Evolutionary conservation across 2,329 filamentous ascomycete genomes (phyloP).

Genomic region (Coleophoma cylindrospora): DNA sequence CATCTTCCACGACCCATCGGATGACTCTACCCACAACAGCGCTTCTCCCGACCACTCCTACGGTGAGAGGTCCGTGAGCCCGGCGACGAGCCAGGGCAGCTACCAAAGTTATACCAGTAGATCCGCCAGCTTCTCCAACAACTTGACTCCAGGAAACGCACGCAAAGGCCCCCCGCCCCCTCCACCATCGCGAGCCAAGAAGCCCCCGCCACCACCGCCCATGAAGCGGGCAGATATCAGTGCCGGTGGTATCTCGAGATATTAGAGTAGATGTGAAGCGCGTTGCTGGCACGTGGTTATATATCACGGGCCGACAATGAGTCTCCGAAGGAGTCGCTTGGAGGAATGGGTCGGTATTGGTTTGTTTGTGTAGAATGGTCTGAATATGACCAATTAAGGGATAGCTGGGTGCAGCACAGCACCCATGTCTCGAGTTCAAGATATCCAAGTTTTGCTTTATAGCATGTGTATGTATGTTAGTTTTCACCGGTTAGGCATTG

Average conservation of each 20-base stretch:
- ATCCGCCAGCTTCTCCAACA: conserved; percentile 42
- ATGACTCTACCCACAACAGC: conserved; percentile 43
- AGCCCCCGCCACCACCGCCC: conserved; percentile 60
- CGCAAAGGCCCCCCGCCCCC: conserved; percentile 57
- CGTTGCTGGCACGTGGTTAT: too few species aligned
- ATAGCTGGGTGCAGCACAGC: too few species aligned
- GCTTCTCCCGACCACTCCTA: conserved; percentile 42
- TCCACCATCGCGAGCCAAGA: conserved; percentile 57
- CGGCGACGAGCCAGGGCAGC: conserved; percentile 46
- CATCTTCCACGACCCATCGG: conserved; percentile 44
- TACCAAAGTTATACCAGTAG: conserved; percentile 33
- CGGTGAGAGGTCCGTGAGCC: conserved; percentile 45
- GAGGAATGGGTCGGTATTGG: too few species aligned
- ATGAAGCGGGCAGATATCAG: conserved; percentile 47
- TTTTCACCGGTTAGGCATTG: too few species aligned
- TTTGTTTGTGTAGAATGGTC: too few species aligned
- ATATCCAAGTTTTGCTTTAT: too few species aligned
- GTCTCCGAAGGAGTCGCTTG: too few species aligned
- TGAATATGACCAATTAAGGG: too few species aligned
- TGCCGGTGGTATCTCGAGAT: conserved; percentile 13
- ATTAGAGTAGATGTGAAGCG: conserved; percentile 2
- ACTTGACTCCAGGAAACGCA: conserved; percentile 18
- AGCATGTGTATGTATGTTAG: too few species aligned
- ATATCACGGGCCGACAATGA: too few species aligned
- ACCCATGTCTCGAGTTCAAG: too few species aligned